Evolutionary conservation across 129 eudicot species (phyloP).

Genomic region (Arctium lappa): DNA sequence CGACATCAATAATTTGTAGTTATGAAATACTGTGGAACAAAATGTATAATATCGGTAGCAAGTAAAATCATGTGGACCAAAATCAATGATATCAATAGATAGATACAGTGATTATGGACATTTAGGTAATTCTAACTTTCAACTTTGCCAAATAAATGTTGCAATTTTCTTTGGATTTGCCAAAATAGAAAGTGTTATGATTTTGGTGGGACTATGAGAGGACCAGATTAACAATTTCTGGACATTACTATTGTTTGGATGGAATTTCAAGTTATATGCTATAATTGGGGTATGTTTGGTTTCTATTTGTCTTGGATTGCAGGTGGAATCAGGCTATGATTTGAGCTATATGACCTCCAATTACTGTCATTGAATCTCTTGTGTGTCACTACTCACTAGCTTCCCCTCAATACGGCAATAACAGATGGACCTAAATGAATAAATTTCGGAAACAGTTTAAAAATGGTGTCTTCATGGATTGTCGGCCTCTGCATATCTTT

Average conservation of each 20-base stretch:
- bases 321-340: not conserved
- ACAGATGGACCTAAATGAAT: conserved; percentile 4
- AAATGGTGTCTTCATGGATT: conserved; percentile 8
- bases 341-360: too few species aligned
- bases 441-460: not conserved
- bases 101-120: not conserved
- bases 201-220: not conserved
- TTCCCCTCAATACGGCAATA: not conserved
- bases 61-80: not conserved
- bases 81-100: not conserved
- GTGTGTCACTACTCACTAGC: not conserved
- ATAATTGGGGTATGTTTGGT: not conserved
- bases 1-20: not conserved
- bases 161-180: not conserved
- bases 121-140: not conserved
- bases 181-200: not conserved
- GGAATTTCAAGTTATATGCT: not conserved
- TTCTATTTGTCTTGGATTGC: too few species aligned
- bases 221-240: not conserved
- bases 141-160: not conserved
- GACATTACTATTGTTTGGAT: not conserved
- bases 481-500: not conserved
- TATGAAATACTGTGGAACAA: conserved; percentile 13
- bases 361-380: not conserved
- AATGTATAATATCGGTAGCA: not conserved